A percentile compares a stretch with the other conserved stretches of the same genome.
phyloP scores from a whole-genome alignment of 139 green algal species.

The Penium margaritaceum region DNA sequence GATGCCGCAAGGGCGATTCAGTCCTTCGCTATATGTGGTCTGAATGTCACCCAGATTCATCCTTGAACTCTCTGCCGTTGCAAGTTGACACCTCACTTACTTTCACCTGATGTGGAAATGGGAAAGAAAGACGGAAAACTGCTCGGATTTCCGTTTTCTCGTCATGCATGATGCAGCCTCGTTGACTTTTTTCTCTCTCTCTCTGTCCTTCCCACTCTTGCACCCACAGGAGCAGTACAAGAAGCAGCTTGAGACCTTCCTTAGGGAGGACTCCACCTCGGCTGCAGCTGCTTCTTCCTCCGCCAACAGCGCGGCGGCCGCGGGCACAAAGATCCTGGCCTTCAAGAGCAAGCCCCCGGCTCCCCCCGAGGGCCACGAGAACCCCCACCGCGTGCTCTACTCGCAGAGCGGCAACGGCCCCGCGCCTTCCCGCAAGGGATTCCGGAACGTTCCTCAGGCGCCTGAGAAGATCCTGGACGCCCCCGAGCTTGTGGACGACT shows the following conservation, averaged over 20 bases:
- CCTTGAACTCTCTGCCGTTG: too few relatives aligned
- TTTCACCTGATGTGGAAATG: too few relatives aligned
- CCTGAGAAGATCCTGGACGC: conserved; percentile 90
- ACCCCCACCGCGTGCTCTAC: not conserved
- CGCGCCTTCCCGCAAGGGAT: conserved; percentile 46
- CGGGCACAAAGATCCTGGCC: not conserved
- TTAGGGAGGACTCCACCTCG: conserved; percentile 29
- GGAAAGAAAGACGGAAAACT: too few relatives aligned
- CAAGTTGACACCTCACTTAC: too few relatives aligned
- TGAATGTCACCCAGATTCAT: too few relatives aligned
- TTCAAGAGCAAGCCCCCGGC: not conserved
- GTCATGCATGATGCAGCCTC: too few relatives aligned
- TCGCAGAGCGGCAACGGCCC: not conserved
- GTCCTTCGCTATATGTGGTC: too few relatives aligned
- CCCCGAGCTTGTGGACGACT: conserved; percentile 91
- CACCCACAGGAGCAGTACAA: conserved; percentile 66
- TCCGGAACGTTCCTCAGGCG: conserved; percentile 49
- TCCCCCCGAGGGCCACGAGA: not conserved
- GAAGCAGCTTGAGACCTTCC: conserved; percentile 60
- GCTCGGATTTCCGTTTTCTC: too few relatives aligned
- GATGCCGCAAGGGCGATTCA: too few relatives aligned
- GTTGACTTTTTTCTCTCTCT: not conserved
- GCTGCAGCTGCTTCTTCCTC: too few relatives aligned
- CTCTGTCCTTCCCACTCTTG: conserved; percentile 22
- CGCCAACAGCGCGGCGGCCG: not conserved